Evolutionary conservation across 2,329 filamentous ascomycete genomes (phyloP).

Genomic region (Sclerotinia borealis): DNA sequence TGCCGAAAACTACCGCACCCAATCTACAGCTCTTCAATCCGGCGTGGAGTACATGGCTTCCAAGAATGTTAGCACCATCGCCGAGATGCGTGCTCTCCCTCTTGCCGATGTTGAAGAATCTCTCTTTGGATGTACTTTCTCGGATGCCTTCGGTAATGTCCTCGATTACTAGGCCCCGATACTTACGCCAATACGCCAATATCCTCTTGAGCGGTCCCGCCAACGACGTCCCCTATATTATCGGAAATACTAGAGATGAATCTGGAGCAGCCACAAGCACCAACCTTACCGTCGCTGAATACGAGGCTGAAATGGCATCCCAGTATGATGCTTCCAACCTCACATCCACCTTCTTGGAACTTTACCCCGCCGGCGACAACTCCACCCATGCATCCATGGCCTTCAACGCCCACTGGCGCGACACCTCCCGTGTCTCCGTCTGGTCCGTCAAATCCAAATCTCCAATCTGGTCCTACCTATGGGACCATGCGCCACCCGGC

Average conservation of each 20-base stretch:
- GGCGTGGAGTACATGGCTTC: slow-evolving; percentile 17
- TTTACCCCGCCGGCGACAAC: slow-evolving; percentile 28
- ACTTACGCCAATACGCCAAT: slow-evolving; percentile 22
- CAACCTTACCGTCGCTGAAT: slow-evolving; percentile 29
- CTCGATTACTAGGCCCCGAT: slow-evolving; percentile 24
- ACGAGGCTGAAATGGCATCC: slow-evolving; percentile 17
- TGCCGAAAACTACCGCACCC: slow-evolving; percentile 23
- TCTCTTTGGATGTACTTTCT: background rate
- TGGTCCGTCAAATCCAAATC: slow-evolving; percentile 26
- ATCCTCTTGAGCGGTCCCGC: slow-evolving; percentile 23
- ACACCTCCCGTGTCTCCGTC: slow-evolving; percentile 24
- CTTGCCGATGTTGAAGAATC: background rate
- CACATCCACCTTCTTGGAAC: slow-evolving; percentile 14
- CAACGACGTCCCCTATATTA: slow-evolving; percentile 35
- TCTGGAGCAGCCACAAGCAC: slow-evolving; percentile 29
- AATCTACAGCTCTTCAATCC: slow-evolving; percentile 3
- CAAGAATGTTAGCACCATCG: slow-evolving; percentile 21
- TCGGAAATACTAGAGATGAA: slow-evolving; percentile 29
- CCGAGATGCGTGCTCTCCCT: slow-evolving; percentile 11
- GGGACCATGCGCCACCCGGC: slow-evolving; percentile 29
- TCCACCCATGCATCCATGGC: slow-evolving; percentile 20
- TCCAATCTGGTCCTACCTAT: slow-evolving; percentile 32
- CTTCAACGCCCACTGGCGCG: slow-evolving; percentile 26
- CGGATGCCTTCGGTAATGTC: slow-evolving; percentile 12
- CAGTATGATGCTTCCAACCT: slow-evolving; percentile 16